Evolutionary conservation across 2,329 filamentous ascomycete genomes (phyloP).

Genomic region (Nakataea oryzae): DNA sequence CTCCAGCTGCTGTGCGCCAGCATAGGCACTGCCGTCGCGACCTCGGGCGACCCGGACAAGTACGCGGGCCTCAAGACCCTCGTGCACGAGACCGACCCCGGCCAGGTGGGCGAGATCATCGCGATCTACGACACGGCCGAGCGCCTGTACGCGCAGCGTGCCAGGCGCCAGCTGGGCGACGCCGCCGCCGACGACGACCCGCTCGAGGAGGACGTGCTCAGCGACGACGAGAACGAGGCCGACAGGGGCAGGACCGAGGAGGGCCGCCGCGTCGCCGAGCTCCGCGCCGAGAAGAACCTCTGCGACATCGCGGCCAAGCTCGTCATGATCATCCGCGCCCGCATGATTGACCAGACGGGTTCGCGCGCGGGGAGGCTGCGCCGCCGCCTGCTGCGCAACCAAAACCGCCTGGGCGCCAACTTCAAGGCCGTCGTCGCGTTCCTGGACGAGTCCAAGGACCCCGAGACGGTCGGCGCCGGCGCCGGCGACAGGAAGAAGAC

Average conservation of each 20-base stretch:
- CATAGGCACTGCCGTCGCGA: constrained; percentile 33
- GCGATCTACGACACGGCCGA: constrained; percentile 71
- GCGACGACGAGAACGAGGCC: constrained; percentile 44
- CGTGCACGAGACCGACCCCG: constrained; percentile 57
- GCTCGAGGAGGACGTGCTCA: constrained; percentile 50
- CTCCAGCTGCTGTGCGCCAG: constrained; percentile 71
- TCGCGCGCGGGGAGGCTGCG: constrained; percentile 53
- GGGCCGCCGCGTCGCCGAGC: constrained; percentile 51
- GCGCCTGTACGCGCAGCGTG: constrained; percentile 63
- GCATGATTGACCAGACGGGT: constrained; percentile 58
- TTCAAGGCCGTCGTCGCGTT: constrained; percentile 77
- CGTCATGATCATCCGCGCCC: constrained; percentile 67
- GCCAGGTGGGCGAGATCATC: constrained; percentile 56
- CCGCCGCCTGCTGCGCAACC: constrained; percentile 68
- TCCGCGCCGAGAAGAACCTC: constrained; percentile 74
- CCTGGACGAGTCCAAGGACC: constrained; percentile 59
- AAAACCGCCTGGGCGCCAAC: constrained; percentile 68
- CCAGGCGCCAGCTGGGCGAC: constrained; percentile 50
- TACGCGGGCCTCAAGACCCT: constrained; percentile 48
- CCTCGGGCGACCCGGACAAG: constrained; percentile 26
- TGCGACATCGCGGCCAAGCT: constrained; percentile 81
- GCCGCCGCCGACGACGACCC: constrained; percentile 66
- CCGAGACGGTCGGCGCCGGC: constrained; percentile 23
- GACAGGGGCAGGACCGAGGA: constrained; percentile 43
- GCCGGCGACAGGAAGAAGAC: constrained; percentile 28